A percentile compares a stretch with the other conserved stretches of the same genome.
Conservation (phyloP, 495 filamentous ascomycete species). For the Xylaria bambusicola region DNA sequence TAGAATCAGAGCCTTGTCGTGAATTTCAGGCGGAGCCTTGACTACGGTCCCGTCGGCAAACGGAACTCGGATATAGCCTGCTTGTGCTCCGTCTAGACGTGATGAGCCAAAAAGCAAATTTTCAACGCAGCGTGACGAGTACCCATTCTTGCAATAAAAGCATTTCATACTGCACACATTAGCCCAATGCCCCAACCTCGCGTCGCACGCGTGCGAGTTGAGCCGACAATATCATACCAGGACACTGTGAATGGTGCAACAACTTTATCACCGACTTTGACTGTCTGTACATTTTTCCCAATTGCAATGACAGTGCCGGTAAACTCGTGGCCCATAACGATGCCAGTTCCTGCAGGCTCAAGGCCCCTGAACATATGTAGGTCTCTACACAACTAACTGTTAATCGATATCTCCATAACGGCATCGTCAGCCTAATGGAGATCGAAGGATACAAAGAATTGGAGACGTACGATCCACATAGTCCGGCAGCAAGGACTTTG, state of each 20-base stretch:
- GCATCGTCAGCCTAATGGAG: conserved; percentile 8
- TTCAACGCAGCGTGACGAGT: conserved; percentile 81
- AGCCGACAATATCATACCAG: conserved; percentile 58
- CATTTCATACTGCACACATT: conserved; percentile 64
- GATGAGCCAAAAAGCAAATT: conserved; percentile 73
- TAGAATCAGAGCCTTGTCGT: conserved; percentile 78
- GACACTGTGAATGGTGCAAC: conserved; percentile 86
- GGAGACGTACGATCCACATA: conserved; percentile 80
- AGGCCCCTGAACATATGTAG: conserved; percentile 88
- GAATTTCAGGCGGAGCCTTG: conserved; percentile 72
- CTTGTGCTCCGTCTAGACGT: conserved; percentile 81
- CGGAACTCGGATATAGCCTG: conserved; percentile 86
- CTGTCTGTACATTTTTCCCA: conserved; percentile 66
- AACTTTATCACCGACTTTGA: conserved; percentile 75
- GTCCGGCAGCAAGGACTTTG: conserved; percentile 80
- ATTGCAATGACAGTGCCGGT: conserved; percentile 71
- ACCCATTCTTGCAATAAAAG: conserved; percentile 86
- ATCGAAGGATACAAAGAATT: neutral
- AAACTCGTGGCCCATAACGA: conserved; percentile 76
- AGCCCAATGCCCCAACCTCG: conserved; percentile 10
- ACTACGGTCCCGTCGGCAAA: conserved; percentile 81
- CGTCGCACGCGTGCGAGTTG: neutral
- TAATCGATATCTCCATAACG: conserved; percentile 10
- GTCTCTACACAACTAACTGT: conserved; percentile 60
- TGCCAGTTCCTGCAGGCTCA: conserved; percentile 55